Percentiles rank a stretch among this genome's conserved stretches.
These are phyloP conservation scores for Eragrostis nindensis DNA, from an alignment of 176 grass and related monocot genomes.

Conservation along the genomic window DNA sequence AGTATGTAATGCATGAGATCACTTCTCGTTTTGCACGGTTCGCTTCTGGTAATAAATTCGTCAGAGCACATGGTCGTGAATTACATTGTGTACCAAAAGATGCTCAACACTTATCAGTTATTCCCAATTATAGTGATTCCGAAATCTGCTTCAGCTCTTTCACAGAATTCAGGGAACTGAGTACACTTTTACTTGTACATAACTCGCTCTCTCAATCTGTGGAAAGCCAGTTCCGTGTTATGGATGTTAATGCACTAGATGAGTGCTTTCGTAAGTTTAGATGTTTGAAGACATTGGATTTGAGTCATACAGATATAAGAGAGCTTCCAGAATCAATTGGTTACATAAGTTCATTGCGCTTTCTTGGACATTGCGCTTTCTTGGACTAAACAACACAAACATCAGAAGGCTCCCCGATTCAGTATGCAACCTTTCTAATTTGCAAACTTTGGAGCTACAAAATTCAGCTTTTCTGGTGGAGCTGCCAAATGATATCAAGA, in stretches of 20 bases:
- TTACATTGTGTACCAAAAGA: conserved; percentile 16
- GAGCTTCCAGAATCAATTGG: conserved; percentile 43
- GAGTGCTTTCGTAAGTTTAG: conserved; percentile 30
- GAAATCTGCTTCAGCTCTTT: neutral
- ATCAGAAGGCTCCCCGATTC: conserved; percentile 42
- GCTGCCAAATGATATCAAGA: conserved; percentile 30
- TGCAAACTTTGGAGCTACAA: conserved; percentile 49
- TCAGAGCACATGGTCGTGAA: conserved; percentile 18
- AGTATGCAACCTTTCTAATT: conserved; percentile 39
- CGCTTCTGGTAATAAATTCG: conserved; percentile 27
- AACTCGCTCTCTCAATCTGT: neutral
- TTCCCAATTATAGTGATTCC: conserved; percentile 9
- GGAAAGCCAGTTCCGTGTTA: conserved; percentile 5
- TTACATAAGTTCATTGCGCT: conserved; percentile 27
- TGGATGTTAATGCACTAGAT: conserved; percentile 16
- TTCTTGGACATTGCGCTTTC: no score
- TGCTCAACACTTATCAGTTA: conserved; percentile 38
- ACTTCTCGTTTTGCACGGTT: conserved; percentile 22
- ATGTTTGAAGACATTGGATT: conserved; percentile 43
- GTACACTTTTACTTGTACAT: conserved; percentile 32
- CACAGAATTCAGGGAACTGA: neutral
- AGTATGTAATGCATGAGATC: conserved; percentile 42
- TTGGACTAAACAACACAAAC: conserved; percentile 33
- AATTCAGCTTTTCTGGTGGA: conserved; percentile 38
- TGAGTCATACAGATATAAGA: conserved; percentile 37